Conservation (phyloP, 805 yeast species). For the Candida alai region DNA sequence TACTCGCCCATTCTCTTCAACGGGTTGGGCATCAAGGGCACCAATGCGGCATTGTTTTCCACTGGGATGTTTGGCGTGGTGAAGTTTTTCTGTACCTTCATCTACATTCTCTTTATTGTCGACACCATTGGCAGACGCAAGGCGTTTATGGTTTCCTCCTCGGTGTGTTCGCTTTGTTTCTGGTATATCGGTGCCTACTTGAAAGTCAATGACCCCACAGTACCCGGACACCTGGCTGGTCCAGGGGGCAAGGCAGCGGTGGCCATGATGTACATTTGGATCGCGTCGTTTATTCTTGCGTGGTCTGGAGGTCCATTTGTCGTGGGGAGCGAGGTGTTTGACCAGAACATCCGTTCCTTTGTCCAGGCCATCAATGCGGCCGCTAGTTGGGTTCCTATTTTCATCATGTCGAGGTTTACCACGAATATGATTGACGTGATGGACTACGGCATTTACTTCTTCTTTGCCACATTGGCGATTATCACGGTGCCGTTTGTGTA, state of each 20-base stretch:
- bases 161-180: slow-evolving; percentile 32
- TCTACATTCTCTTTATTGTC: slow-evolving; percentile 32
- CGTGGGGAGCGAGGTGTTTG: slow-evolving; percentile 37
- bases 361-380: slow-evolving; percentile 40
- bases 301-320: slow-evolving; percentile 43
- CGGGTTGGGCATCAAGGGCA: slow-evolving; percentile 35
- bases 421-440: slow-evolving; percentile 30
- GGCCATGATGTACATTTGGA: slow-evolving; percentile 40
- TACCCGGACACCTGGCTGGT: slow-evolving; percentile 28
- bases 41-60: slow-evolving; percentile 34
- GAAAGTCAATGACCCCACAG: slow-evolving; percentile 30
- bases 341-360: slow-evolving; percentile 37
- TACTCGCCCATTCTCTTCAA: slow-evolving; percentile 35
- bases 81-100: slow-evolving; percentile 31
- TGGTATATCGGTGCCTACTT: slow-evolving; percentile 39
- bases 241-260: slow-evolving; percentile 39
- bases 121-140: slow-evolving; percentile 34
- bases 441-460: slow-evolving; percentile 35
- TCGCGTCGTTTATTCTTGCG: slow-evolving; percentile 36
- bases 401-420: slow-evolving; percentile 34
- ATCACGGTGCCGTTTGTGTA: slow-evolving; percentile 35
- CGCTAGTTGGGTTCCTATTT: slow-evolving; percentile 37
- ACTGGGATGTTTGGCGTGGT: slow-evolving; percentile 40
- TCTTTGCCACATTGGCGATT: slow-evolving; percentile 32
- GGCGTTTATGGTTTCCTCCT: slow-evolving; percentile 33